phyloP scores from a whole-genome alignment of 768 basidiomycete genomes.

The Scleroderma citrinum region DNA sequence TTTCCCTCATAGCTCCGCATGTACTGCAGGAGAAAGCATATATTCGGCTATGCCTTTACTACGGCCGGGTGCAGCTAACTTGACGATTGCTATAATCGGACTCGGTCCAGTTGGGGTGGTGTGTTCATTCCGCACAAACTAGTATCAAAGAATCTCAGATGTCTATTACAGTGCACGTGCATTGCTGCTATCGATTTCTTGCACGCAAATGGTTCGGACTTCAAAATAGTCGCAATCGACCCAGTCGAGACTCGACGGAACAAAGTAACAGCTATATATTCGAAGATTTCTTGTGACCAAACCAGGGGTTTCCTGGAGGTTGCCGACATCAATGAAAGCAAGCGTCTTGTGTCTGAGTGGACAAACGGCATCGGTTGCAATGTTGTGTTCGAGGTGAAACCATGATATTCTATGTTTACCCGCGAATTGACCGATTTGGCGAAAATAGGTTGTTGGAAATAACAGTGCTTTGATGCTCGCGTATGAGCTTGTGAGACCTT shows the following conservation, averaged over 20 bases:
- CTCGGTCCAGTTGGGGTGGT: slow-evolving; percentile 76
- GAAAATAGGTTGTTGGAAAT: slow-evolving; percentile 60
- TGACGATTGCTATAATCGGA: slow-evolving; percentile 66
- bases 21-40: slow-evolving; percentile 3
- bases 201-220: slow-evolving; percentile 38
- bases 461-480: slow-evolving; percentile 56
- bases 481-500: slow-evolving; percentile 67
- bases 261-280: slow-evolving; percentile 56
- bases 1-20: slow-evolving; percentile 42
- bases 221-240: slow-evolving; percentile 61
- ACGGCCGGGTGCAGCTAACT: slow-evolving; percentile 37
- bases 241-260: slow-evolving; percentile 48
- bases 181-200: slow-evolving; percentile 62
- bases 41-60: slow-evolving; percentile 24
- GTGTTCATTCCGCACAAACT: slow-evolving; percentile 11
- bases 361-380: slow-evolving; percentile 57
- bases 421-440: background rate
- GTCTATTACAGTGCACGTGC: slow-evolving; percentile 43
- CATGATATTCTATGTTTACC: background rate
- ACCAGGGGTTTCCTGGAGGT: slow-evolving; percentile 42
- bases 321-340: slow-evolving; percentile 46
- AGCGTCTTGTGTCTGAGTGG: slow-evolving; percentile 42
- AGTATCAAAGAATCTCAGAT: background rate
- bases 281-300: slow-evolving; percentile 41
- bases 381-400: slow-evolving; percentile 57